Conservation (phyloP, 306 rosid genomes). For the Potentilla sterilis region DNA sequence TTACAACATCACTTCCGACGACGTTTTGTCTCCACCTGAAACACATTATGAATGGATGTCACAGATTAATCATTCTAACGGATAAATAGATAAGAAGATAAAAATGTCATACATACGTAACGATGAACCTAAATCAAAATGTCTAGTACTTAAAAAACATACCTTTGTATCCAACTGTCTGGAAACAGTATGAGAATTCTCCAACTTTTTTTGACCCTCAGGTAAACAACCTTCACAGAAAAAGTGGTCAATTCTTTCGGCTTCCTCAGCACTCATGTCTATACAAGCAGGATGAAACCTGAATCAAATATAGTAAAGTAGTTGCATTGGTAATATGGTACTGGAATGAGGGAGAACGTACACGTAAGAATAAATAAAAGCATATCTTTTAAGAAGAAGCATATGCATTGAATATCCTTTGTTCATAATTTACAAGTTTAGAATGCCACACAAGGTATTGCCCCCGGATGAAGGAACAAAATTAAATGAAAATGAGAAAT, state of each 20-base stretch:
- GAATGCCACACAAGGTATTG: no score
- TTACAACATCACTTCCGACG: conserved; percentile 60
- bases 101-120: not conserved
- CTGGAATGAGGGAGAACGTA: not conserved
- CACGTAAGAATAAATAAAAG: not conserved
- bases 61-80: no score
- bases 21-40: conserved; percentile 94
- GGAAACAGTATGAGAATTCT: conserved; percentile 63
- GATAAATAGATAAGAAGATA: not conserved
- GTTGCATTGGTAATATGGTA: conserved; percentile 27
- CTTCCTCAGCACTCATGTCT: conserved; percentile 96
- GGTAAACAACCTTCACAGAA: conserved; percentile 88
- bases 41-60: not conserved
- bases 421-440: no score
- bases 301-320: conserved; percentile 52
- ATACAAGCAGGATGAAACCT: conserved; percentile 99
- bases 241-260: conserved; percentile 85
- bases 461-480: not conserved
- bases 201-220: conserved; percentile 87
- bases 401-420: not conserved
- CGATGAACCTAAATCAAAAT: conserved; percentile 17
- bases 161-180: conserved; percentile 83
- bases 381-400: not conserved
- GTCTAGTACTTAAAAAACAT: conserved; percentile 20
- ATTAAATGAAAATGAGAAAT: not conserved